Conservation (phyloP, 768 basidiomycete genomes). For the Kwoniella newhampshirensis region DNA sequence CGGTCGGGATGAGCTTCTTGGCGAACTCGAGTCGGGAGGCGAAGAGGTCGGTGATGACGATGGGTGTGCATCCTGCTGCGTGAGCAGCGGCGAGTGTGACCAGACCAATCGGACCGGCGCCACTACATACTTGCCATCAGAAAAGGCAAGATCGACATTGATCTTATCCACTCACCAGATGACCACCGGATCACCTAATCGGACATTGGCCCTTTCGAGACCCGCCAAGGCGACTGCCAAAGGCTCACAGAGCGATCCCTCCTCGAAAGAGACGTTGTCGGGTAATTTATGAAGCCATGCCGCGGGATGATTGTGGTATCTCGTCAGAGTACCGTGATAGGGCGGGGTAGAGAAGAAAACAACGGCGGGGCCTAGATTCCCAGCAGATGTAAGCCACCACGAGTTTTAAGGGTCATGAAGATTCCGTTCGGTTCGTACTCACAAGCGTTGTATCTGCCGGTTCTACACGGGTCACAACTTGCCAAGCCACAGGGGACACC, state of each 20-base stretch:
- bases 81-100: conserved; percentile 54
- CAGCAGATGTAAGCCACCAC: background rate
- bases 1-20: conserved; percentile 52
- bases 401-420: background rate
- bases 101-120: conserved; percentile 56
- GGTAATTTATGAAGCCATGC: conserved; percentile 56
- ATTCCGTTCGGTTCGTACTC: conserved; percentile 16
- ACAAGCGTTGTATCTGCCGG: conserved; percentile 56
- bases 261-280: conserved; percentile 54
- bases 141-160: background rate
- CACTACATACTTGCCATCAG: conserved; percentile 42
- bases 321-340: conserved; percentile 54
- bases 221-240: conserved; percentile 56
- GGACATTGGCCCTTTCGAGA: conserved; percentile 52
- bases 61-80: conserved; percentile 55
- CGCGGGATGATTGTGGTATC: conserved; percentile 52
- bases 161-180: conserved; percentile 46
- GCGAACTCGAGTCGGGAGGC: conserved; percentile 55
- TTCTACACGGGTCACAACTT: conserved; percentile 53
- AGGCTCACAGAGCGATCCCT: conserved; percentile 55
- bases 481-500: conserved; percentile 50
- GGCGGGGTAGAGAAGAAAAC: conserved; percentile 56
- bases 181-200: conserved; percentile 54
- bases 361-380: conserved; percentile 47
- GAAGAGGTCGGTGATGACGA: conserved; percentile 56